Conservation (phyloP, 208 protist genomes). For the Leishmania tropica region DNA sequence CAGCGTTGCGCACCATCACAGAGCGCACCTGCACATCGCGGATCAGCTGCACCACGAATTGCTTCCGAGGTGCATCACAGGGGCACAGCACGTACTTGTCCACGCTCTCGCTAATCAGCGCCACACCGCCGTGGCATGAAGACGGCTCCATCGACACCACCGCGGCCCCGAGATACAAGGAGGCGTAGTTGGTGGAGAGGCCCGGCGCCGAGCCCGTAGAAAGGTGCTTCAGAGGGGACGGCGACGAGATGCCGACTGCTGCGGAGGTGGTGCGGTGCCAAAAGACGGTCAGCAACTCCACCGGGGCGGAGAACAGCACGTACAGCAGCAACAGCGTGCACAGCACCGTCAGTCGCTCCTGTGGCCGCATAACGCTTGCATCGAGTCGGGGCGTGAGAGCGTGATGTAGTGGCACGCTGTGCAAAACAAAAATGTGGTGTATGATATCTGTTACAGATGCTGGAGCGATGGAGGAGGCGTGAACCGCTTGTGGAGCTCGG, state of each 20-base stretch:
- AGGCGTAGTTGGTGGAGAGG: constrained; percentile 13
- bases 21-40: constrained; percentile 20
- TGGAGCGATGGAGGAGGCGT: neutral
- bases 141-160: constrained; percentile 16
- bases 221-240: neutral
- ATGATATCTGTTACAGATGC: neutral
- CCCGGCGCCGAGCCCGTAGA: neutral
- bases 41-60: constrained; percentile 16
- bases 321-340: constrained; percentile 17
- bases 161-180: constrained; percentile 4
- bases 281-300: constrained; percentile 3
- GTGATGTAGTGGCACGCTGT: neutral
- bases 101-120: constrained; percentile 18
- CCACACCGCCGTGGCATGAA: constrained; percentile 13
- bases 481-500: neutral
- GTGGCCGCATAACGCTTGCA: constrained; percentile 3
- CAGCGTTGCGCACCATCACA: constrained; percentile 18
- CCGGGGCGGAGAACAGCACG: neutral
- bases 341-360: constrained; percentile 9
- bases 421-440: neutral
- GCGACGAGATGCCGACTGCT: neutral
- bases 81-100: constrained; percentile 18
- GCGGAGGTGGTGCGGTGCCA: neutral
- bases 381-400: neutral
- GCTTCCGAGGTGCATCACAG: constrained; percentile 14